These are phyloP conservation scores for Aspergillus ruber DNA, from an alignment of 2,329 filamentous ascomycete genomes.

Conservation along the genomic window DNA sequence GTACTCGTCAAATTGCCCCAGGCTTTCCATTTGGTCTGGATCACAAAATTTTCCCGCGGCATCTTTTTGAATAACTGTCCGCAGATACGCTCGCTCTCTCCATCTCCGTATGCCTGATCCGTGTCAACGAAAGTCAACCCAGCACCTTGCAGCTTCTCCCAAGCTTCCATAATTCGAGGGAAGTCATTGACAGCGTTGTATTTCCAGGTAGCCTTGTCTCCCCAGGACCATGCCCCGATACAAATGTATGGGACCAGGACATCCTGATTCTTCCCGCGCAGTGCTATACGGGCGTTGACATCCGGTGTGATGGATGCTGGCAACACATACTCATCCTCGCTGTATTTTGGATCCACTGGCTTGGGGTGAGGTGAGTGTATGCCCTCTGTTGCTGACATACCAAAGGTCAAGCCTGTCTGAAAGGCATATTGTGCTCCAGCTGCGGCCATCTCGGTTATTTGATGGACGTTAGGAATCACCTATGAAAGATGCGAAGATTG, in stretches of 20 bases:
- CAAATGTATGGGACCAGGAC: constrained; percentile 21
- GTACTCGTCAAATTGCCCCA: constrained; percentile 27
- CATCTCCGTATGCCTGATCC: constrained; percentile 38
- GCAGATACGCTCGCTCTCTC: constrained; percentile 39
- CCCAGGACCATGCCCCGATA: constrained; percentile 25
- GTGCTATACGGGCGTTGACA: constrained; percentile 13
- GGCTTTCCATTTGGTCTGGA: constrained; percentile 37
- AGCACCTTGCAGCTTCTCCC: constrained; percentile 30
- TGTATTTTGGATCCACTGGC: constrained; percentile 13
- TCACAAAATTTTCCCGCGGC: constrained; percentile 29
- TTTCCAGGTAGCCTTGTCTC: constrained; percentile 24
- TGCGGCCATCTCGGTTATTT: constrained; percentile 6
- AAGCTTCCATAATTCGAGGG: constrained; percentile 32
- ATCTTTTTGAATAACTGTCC: constrained; percentile 34
- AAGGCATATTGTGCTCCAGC: constrained; percentile 18
- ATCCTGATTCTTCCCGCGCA: constrained; percentile 18
- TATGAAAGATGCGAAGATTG: neutral
- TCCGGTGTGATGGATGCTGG: constrained; percentile 13
- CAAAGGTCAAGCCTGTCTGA: constrained; percentile 15
- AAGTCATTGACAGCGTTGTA: constrained; percentile 30
- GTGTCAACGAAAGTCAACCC: constrained; percentile 41
- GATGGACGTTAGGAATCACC: neutral
- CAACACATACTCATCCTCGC: constrained; percentile 16
- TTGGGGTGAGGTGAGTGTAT: constrained; percentile 13
- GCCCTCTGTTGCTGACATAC: constrained; percentile 19